These are phyloP conservation scores for Auriscalpium microsporum DNA, from an alignment of 768 basidiomycete species.

Conservation along the genomic window DNA sequence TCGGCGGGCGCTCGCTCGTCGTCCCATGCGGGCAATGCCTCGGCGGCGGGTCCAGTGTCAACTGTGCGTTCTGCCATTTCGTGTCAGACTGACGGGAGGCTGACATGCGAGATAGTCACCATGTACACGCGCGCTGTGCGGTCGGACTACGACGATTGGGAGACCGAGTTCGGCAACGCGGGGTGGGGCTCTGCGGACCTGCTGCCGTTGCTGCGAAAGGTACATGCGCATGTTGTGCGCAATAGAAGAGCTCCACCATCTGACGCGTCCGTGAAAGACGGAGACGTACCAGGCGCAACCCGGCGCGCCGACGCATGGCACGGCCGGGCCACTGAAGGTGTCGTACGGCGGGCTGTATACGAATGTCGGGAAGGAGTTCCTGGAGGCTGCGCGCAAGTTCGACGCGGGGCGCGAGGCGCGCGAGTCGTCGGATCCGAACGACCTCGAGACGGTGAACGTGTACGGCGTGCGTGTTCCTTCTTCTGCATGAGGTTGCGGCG, in stretches of 20 bases:
- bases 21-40: slow-evolving; percentile 42
- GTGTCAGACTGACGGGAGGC: neutral
- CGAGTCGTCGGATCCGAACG: slow-evolving; percentile 15
- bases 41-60: slow-evolving; percentile 57
- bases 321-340: slow-evolving; percentile 34
- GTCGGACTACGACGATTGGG: slow-evolving; percentile 64
- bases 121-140: slow-evolving; percentile 52
- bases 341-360: slow-evolving; percentile 19
- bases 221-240: slow-evolving; percentile 11
- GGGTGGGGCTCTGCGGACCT: slow-evolving; percentile 55
- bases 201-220: slow-evolving; percentile 53
- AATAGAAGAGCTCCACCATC: neutral
- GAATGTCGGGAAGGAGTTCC: slow-evolving; percentile 20
- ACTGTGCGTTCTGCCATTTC: slow-evolving; percentile 26
- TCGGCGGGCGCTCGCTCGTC: slow-evolving; percentile 35
- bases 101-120: slow-evolving; percentile 1
- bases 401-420: slow-evolving; percentile 17
- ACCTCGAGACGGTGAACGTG: slow-evolving; percentile 17
- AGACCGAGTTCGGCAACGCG: slow-evolving; percentile 36
- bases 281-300: slow-evolving; percentile 30
- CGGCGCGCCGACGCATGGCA: slow-evolving; percentile 34
- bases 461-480: slow-evolving; percentile 16
- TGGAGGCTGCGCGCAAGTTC: slow-evolving; percentile 17
- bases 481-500: neutral
- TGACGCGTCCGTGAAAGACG: slow-evolving; percentile 16